phyloP scores from a whole-genome alignment of 495 filamentous ascomycete species.

The Aspergillus baeticus region DNA sequence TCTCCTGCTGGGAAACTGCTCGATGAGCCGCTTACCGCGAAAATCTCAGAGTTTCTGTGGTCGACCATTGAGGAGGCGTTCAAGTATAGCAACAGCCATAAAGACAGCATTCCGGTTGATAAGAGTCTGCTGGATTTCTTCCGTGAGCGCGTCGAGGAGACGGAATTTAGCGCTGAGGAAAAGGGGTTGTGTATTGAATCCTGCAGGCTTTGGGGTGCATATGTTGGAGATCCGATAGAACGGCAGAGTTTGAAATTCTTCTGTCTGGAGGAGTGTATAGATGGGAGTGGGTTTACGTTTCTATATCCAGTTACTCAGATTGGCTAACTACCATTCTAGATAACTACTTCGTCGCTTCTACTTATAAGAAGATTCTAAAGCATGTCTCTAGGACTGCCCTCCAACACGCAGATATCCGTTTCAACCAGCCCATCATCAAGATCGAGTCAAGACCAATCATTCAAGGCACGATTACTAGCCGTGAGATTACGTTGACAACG shows the following conservation, averaged over 20 bases:
- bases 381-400: conserved; percentile 63
- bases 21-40: conserved; percentile 46
- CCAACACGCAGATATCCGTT: conserved; percentile 61
- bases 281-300: conserved; percentile 62
- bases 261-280: conserved; percentile 91
- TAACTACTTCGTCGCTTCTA: conserved; percentile 85
- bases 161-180: conserved; percentile 51
- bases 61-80: conserved; percentile 76
- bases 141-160: conserved; percentile 55
- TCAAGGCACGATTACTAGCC: conserved; percentile 10
- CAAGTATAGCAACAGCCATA: conserved; percentile 68
- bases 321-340: conserved; percentile 48
- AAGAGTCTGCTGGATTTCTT: conserved; percentile 80
- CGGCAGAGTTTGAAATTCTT: conserved; percentile 89
- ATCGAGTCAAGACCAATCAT: conserved; percentile 39
- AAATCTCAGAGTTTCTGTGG: conserved; percentile 69
- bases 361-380: conserved; percentile 74
- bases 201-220: conserved; percentile 80
- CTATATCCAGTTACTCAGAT: not conserved
- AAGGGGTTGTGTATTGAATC: conserved; percentile 58
- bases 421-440: conserved; percentile 50
- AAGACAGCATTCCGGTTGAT: conserved; percentile 59
- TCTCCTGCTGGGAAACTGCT: conserved; percentile 63
- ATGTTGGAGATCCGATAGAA: conserved; percentile 75
- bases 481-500: conserved; percentile 53